Evolutionary conservation across 768 basidiomycete species (phyloP), one percentile per base, ranked within the genome.

Genomic region (Mycena alexandri): DNA sequence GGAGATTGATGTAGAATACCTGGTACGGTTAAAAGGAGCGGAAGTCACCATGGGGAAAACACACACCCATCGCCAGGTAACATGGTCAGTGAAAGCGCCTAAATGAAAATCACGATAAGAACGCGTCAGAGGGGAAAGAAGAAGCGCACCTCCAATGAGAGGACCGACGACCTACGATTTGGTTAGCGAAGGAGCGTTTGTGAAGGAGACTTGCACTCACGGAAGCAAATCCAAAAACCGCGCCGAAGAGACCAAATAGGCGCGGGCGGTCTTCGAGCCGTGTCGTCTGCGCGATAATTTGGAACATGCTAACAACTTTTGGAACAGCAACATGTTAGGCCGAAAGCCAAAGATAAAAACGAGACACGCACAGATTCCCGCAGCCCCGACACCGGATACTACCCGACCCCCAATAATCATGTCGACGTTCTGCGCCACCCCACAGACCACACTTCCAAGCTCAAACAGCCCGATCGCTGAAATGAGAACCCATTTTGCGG

Each of bases 31-130:
- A 10, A 5, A n/a, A 11, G 44, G 9, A 46, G 11, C 44, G 21
- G 6, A 46, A 21, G 1, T 46, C 2, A 46, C 44, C 6, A 50
- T 24, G 6, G 29, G 29, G 29, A 65, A 50, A 53, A 21, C 53
- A 65, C 29, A 29, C 29, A 29, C 29, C 55, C 53, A 65, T 19
- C 47, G 34, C 51, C 34, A 34, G 24, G 51, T 29, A 21, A 34
- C 51, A n/a, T 52, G 24, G 33, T 52, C 51, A 1, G 51, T 52
- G 33, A 52, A 52, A 16, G 51, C 51, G 33, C n/a, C n/a, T n/a
- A n/a, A n/a, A n/a, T n/a, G n/a, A n/a, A n/a, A n/a, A n/a, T n/a
- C n/a, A n/a, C n/a, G n/a, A n/a, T n/a, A n/a, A n/a, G n/a, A n/a
- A n/a, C n/a, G n/a, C n/a, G n/a, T n/a, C n/a, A n/a, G n/a, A n/a